Base-by-base conservation (phyloP, 2,329 filamentous ascomycete genomes). In the Fusarium sp. region DNA sequence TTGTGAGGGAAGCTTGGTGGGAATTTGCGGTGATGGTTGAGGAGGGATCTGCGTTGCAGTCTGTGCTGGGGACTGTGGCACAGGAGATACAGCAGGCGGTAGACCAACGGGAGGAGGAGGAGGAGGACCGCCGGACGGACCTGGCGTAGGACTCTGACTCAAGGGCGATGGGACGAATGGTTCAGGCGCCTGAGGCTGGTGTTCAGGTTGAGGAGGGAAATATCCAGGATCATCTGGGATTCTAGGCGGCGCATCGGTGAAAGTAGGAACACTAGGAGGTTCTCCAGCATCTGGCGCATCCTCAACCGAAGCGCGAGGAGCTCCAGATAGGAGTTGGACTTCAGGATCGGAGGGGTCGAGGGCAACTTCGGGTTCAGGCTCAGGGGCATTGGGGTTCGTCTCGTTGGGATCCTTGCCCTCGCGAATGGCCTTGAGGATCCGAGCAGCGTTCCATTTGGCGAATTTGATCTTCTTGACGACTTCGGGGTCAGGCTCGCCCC, bases 401-500 rank as follows among this genome's bases (percentile, higher is more conserved):
- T 92, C 90, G 82, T 99, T 99, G 7, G 96, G 96, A 79, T 99
- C 95, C 73, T 93, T 92, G 60, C 95, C 95, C 44, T 95, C 93
- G 78, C 95, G 96, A 78, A 98, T 89, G 16, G 96, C 96, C 82
- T 94, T 97, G 22, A 93, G 87, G 78, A 99, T 99, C 65, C 96
- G 90, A 39, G 95, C 85, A 5, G 95, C 95, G 81, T 98, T 97
- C 88, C 94, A 99, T 82, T 98, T 99, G 45, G 95, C 95, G 80
- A 94, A 99, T 81, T 97, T 98, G 83, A 95, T 94, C 86, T 97
- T 98, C 61, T 94, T 90, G 42, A 91, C 87, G 26, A 91, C 90
- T 78, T 98, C 95, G 2, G 89, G 83, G 38, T 97, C 93, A 16
- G 91, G 84, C 1, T 89, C 83, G 11, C 91, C 92, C 95, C 95